These are phyloP conservation scores for Xylaria telfairii DNA, from an alignment of 495 filamentous ascomycete genomes.

Conservation along the genomic window DNA sequence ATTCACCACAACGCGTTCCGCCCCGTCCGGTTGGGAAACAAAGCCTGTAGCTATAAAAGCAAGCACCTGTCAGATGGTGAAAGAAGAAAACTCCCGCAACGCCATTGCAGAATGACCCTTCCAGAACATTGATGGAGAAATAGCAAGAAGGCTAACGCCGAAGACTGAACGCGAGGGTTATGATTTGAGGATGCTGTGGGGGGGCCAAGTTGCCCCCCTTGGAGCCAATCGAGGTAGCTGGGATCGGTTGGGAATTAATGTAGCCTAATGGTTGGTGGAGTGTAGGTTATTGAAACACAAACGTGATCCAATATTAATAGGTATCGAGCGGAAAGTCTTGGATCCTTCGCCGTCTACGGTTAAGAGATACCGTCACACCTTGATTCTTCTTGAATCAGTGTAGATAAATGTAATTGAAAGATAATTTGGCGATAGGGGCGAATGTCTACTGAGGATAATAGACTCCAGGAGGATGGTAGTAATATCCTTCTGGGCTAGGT, in stretches of 20 bases:
- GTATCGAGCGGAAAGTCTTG: background rate
- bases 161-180: conserved; percentile 1
- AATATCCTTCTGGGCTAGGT: conserved; percentile 71
- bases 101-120: conserved; percentile 28
- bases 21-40: background rate
- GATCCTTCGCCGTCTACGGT: background rate
- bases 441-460: conserved; percentile 65
- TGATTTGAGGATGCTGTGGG: background rate
- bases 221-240: background rate
- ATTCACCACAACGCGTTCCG: conserved; percentile 6
- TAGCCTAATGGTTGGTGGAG: conserved; percentile 6
- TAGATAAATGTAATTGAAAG: background rate
- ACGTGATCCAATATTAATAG: conserved; percentile 4
- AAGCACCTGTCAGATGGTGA: conserved; percentile 8
- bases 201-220: background rate
- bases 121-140: conserved; percentile 26
- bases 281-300: background rate
- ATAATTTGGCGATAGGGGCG: background rate
- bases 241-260: conserved; percentile 6
- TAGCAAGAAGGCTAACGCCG: conserved; percentile 20
- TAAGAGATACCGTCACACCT: background rate
- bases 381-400: background rate
- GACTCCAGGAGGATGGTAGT: conserved; percentile 69
- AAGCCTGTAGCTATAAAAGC: conserved; percentile 18
- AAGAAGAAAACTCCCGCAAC: conserved; percentile 26